These are phyloP conservation scores for Acanthamoeba sp. DNA, from an alignment of 208 protist genomes.

Conservation along the genomic window DNA sequence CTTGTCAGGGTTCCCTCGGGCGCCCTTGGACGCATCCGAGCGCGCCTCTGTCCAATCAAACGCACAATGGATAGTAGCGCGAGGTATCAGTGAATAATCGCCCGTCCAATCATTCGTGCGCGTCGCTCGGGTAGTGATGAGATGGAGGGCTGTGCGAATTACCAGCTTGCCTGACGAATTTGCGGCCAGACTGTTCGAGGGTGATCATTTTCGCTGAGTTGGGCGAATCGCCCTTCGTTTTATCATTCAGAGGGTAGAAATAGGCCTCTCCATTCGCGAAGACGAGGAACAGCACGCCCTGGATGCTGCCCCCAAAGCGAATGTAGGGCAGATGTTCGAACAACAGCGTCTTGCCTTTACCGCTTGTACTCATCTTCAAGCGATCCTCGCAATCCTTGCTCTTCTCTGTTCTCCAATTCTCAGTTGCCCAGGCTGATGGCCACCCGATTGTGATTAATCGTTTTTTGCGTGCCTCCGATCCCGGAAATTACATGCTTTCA, in stretches of 20 bases:
- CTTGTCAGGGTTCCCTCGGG: constrained; percentile 61
- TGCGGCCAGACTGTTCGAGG: constrained; percentile 60
- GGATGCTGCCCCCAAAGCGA: constrained; percentile 70
- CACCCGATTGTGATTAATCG: no score
- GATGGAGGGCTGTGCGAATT: neutral
- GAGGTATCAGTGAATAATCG: neutral
- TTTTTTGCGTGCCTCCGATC: no score
- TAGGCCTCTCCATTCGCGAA: constrained; percentile 75
- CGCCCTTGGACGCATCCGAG: neutral
- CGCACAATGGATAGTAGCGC: neutral
- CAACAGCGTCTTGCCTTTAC: constrained; percentile 60
- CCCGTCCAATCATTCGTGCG: neutral
- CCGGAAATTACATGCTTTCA: no score
- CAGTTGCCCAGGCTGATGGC: no score
- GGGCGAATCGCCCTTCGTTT: constrained; percentile 67
- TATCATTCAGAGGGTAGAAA: constrained; percentile 65
- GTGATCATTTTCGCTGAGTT: constrained; percentile 63
- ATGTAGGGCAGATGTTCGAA: constrained; percentile 76
- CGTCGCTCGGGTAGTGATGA: neutral
- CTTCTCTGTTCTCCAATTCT: no score
- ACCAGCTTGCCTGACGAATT: constrained; percentile 57
- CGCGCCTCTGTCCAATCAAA: neutral
- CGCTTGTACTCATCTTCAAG: no score
- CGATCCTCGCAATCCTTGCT: no score
- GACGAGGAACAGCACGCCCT: constrained; percentile 74